A percentile compares a stretch with the other conserved stretches of the same genome.
phyloP scores from a whole-genome alignment of 768 basidiomycete species.

The Lepiota brunneoincarnata region DNA sequence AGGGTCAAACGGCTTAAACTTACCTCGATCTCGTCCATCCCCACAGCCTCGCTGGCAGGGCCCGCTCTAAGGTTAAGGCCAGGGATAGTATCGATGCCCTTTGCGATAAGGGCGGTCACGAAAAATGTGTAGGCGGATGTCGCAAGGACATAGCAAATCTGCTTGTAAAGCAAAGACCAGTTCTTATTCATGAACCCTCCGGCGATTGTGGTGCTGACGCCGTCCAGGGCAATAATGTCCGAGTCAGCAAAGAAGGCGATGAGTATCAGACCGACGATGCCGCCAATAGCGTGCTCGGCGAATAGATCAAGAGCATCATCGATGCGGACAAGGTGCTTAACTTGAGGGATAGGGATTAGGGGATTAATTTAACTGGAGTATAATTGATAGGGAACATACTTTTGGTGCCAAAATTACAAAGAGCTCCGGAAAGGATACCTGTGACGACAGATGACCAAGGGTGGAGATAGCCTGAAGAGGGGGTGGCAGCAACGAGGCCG shows the following conservation, averaged over 20 bases:
- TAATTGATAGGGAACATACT: slow-evolving; percentile 37
- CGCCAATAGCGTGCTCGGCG: slow-evolving; percentile 87
- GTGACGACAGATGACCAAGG: slow-evolving; percentile 76
- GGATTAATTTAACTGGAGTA: neutral
- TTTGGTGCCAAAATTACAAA: slow-evolving; percentile 85
- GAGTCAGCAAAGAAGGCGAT: slow-evolving; percentile 76
- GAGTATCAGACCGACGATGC: slow-evolving; percentile 68
- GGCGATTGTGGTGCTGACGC: slow-evolving; percentile 45
- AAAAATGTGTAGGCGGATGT: slow-evolving; percentile 58
- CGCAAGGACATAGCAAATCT: slow-evolving; percentile 63
- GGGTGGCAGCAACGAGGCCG: slow-evolving; percentile 86
- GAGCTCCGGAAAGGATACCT: slow-evolving; percentile 67
- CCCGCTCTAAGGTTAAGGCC: slow-evolving; percentile 54
- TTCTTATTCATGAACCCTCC: slow-evolving; percentile 77
- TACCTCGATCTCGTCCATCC: slow-evolving; percentile 75
- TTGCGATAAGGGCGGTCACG: slow-evolving; percentile 59
- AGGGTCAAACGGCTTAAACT: slow-evolving; percentile 13
- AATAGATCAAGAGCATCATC: slow-evolving; percentile 94
- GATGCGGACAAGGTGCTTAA: slow-evolving; percentile 65
- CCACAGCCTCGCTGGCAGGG: slow-evolving; percentile 55
- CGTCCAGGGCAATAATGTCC: slow-evolving; percentile 65
- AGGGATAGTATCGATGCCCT: slow-evolving; percentile 53
- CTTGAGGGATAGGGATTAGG: slow-evolving; percentile 30
- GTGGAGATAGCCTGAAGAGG: slow-evolving; percentile 78
- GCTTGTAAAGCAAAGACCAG: slow-evolving; percentile 80